Evolutionary conservation across 192 early-diverging fungal genomes (phyloP).

Genomic region (Fimicolochytrium jonesii): DNA sequence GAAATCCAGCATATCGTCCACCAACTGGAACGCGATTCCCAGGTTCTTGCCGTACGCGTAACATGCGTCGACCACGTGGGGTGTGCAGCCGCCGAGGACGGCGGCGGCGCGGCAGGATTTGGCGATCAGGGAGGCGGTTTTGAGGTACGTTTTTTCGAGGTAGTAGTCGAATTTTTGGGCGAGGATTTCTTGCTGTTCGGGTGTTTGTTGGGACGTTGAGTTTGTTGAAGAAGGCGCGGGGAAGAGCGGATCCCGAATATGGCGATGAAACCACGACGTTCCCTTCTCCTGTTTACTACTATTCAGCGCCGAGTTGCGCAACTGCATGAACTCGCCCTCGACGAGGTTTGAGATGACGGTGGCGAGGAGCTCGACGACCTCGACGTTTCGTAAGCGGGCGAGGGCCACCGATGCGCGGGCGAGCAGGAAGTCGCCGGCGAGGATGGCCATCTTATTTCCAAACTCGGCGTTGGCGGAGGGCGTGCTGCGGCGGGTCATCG

Average conservation of each 20-base stretch:
- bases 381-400: conserved; percentile 80
- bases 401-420: conserved; percentile 90
- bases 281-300: neutral
- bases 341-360: conserved; percentile 91
- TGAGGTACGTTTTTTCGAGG: conserved; percentile 91
- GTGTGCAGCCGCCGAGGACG: conserved; percentile 72
- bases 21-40: conserved; percentile 85
- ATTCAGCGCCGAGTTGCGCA: conserved; percentile 62
- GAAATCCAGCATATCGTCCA: conserved; percentile 93
- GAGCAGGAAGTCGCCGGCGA: conserved; percentile 87
- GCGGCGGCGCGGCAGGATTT: conserved; percentile 85
- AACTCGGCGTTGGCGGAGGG: conserved; percentile 79
- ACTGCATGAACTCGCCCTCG: conserved; percentile 97
- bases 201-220: neutral
- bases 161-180: conserved; percentile 81
- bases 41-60: conserved; percentile 86
- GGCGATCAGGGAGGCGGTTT: conserved; percentile 91
- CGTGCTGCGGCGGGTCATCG: conserved; percentile 67
- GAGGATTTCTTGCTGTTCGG: neutral
- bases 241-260: neutral
- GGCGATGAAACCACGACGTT: conserved; percentile 11
- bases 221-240: too few relatives aligned
- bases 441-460: conserved; percentile 97
- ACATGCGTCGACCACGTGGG: conserved; percentile 69
- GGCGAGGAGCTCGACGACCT: conserved; percentile 89